Conservation (phyloP, 2,329 filamentous ascomycete genomes). For the Fusarium solani-melongenae region DNA sequence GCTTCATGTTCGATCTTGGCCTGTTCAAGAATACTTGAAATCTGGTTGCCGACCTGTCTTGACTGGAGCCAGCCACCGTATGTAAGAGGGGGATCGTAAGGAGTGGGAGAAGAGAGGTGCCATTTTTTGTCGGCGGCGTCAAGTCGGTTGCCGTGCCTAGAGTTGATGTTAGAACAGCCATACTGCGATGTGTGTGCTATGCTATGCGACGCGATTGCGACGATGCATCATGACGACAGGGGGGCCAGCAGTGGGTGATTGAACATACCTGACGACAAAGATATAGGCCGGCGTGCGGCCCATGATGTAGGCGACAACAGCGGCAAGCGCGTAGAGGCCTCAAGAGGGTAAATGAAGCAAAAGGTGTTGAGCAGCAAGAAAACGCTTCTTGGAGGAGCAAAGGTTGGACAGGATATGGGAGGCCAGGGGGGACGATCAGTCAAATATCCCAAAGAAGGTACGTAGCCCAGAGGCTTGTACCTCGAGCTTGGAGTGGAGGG, state of each 20-base stretch:
- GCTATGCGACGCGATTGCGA: constrained; percentile 32
- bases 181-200: not conserved
- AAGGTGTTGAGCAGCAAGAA: constrained; percentile 2
- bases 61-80: constrained; percentile 95
- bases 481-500: constrained; percentile 19
- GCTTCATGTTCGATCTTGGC: constrained; percentile 58
- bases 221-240: constrained; percentile 39
- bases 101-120: constrained; percentile 91
- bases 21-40: constrained; percentile 76
- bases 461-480: constrained; percentile 24
- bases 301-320: constrained; percentile 46
- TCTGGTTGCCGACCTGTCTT: constrained; percentile 82
- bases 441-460: constrained; percentile 28
- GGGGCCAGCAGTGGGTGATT: constrained; percentile 21
- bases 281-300: constrained; percentile 56
- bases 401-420: constrained; percentile 32
- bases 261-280: constrained; percentile 56
- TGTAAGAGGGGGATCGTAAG: constrained; percentile 94
- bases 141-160: constrained; percentile 88
- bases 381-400: constrained; percentile 19
- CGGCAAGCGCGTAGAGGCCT: not conserved
- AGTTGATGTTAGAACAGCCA: constrained; percentile 20
- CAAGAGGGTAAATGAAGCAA: constrained; percentile 6
- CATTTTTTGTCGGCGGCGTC: constrained; percentile 95
- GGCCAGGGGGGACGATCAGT: constrained; percentile 30